Conservation (phyloP, 345 rosid species). For the Cardamine chenopodiifolia region DNA sequence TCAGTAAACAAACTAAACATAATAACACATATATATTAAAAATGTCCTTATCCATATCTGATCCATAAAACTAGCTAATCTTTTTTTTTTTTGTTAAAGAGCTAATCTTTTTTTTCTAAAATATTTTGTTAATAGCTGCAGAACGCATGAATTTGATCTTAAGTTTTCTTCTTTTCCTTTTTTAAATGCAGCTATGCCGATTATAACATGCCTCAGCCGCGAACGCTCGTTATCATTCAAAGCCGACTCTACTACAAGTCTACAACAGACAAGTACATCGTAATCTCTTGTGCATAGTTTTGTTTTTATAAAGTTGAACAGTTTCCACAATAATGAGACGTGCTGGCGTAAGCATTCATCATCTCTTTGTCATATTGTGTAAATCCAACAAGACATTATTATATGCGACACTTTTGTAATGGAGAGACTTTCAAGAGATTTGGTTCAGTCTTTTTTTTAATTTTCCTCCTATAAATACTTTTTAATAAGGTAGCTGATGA, state of each 20-base stretch:
- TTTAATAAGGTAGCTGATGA: constrained; percentile 41
- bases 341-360: constrained; percentile 65
- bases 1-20: background rate
- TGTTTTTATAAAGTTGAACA: background rate
- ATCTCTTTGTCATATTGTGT: constrained; percentile 42
- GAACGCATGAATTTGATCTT: background rate
- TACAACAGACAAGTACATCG: constrained; percentile 11
- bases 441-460: constrained; percentile 30
- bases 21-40: background rate
- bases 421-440: constrained; percentile 48
- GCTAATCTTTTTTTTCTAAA: too few relatives aligned
- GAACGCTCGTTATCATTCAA: background rate
- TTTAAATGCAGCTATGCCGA: background rate
- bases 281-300: constrained; percentile 6
- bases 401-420: constrained; percentile 32
- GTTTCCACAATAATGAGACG: constrained; percentile 39
- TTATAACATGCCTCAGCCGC: background rate
- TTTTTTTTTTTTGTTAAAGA: too few relatives aligned
- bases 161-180: background rate
- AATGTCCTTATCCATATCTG: background rate
- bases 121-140: too few relatives aligned
- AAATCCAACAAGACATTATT: constrained; percentile 36
- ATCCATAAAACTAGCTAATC: too few relatives aligned
- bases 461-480: background rate
- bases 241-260: background rate